Evolutionary conservation across 2,329 filamentous ascomycete genomes (phyloP).

Genomic region (Parastagonospora nodorum): DNA sequence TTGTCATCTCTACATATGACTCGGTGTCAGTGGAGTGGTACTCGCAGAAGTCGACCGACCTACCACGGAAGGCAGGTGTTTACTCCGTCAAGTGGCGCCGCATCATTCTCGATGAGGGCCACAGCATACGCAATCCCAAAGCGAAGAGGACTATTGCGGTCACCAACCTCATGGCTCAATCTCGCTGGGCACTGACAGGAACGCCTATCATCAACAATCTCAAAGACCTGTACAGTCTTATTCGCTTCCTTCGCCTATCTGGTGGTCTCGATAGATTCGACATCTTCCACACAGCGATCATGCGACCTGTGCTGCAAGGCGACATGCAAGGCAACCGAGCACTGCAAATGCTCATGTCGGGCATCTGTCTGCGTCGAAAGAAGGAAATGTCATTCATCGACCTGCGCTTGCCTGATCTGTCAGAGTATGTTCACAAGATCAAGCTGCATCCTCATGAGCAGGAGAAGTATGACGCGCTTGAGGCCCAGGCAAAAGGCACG

Average conservation of each 20-base stretch:
- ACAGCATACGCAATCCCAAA: constrained; percentile 77
- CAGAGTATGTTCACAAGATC: constrained; percentile 77
- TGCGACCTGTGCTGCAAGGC: constrained; percentile 67
- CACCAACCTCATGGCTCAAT: constrained; percentile 68
- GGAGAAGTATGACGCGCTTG: constrained; percentile 75
- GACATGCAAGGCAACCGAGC: constrained; percentile 65
- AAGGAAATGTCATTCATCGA: constrained; percentile 92
- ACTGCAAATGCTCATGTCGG: constrained; percentile 77
- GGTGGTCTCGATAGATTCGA: constrained; percentile 75
- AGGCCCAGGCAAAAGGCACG: constrained; percentile 73
- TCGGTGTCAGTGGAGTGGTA: constrained; percentile 71
- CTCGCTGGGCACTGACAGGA: constrained; percentile 68
- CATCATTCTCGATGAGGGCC: constrained; percentile 55
- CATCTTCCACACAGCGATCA: constrained; percentile 75
- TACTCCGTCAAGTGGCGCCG: constrained; percentile 76
- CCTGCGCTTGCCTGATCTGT: constrained; percentile 75
- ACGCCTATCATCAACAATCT: constrained; percentile 82
- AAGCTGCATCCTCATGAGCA: constrained; percentile 74
- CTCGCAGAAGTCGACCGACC: constrained; percentile 47
- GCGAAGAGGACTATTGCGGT: constrained; percentile 75
- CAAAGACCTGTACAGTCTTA: constrained; percentile 78
- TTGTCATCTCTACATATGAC: constrained; percentile 85
- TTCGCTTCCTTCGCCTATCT: constrained; percentile 76
- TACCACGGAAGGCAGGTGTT: constrained; percentile 46
- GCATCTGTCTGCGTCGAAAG: constrained; percentile 77